Base-by-base conservation (phyloP, 177 flowering plant genomes). In the Telopea speciosissima region DNA sequence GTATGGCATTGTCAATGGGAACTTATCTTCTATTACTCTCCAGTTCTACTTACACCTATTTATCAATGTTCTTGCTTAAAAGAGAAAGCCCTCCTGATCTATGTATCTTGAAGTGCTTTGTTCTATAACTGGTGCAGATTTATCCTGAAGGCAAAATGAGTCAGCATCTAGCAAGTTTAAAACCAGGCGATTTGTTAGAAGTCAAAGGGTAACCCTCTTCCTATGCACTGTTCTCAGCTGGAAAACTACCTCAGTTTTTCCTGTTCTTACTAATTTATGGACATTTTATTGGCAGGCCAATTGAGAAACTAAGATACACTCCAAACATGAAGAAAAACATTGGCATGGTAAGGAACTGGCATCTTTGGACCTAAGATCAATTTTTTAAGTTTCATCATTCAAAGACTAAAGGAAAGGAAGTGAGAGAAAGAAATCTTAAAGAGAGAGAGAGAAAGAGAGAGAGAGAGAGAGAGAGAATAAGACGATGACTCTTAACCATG, bases 131-230 rank as follows among this genome's bases (percentile, higher is more conserved):
- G 54, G 54, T 49, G 54, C 54, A 49, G 54, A 16, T 91, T 70
- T 96, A 96, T 83, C 98, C 99, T 23, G 91, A 96, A 68, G 99
- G 99, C 24, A 91, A 96, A 84, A 93, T 93, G 99, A 96, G 97
- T 80, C 96, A 87, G 79, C 88, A 96, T 82, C 82, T 93, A 68
- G 89, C 91, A 40, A 88, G 85, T 75, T 81, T 96, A 74, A 91
- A 87, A 69, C 98, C 97, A 33, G 99, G 98, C 16, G 97, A 93
- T 81, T 89, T 86, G 6, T 73, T 96, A 69, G 96, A 93, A 90
- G 96, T 96, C 67, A 96, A 96, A 88, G 99, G 99, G 99, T 93
- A 83, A 63, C 49, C 56, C 66, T 36, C 24, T 62, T 26, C n/a
- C 5, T 61, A 23, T 19, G 59, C 45, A 31, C 60, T 24, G 66